Percentiles rank a stretch among this genome's conserved stretches.
Conservation (phyloP, 257 asterid genomes). For the Solanum ossicruentum region DNA sequence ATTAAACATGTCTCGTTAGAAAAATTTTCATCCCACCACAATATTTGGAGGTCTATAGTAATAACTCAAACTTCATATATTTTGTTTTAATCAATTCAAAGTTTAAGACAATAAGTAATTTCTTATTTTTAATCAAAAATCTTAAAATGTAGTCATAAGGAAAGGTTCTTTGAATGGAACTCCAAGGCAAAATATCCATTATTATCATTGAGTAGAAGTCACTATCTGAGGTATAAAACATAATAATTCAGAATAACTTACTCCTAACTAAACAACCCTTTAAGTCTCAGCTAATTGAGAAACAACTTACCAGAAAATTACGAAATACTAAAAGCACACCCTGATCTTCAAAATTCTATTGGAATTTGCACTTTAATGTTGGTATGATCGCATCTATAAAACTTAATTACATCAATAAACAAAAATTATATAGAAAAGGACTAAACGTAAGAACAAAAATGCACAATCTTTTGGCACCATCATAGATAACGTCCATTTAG, state of each 20-base stretch:
- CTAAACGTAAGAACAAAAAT: background rate
- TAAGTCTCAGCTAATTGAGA: background rate
- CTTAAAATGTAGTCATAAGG: too few species aligned
- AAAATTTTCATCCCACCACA: accelerated
- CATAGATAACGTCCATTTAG: background rate
- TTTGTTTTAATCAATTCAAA: background rate
- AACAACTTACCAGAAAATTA: background rate
- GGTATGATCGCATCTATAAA: background rate
- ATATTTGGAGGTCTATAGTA: background rate
- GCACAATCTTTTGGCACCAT: too few species aligned
- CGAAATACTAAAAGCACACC: background rate
- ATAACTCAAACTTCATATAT: background rate
- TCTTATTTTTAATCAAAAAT: too few species aligned
- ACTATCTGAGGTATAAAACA: too few species aligned
- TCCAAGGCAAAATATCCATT: background rate
- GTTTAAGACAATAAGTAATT: background rate
- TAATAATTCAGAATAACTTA: too few species aligned
- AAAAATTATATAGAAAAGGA: background rate
- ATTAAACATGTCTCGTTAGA: background rate
- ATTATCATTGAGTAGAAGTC: background rate
- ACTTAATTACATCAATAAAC: background rate
- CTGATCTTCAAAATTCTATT: too few species aligned
- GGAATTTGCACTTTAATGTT: too few species aligned
- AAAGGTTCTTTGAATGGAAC: background rate
- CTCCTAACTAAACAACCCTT: too few species aligned